Evolutionary conservation across 164 flowering plant genomes (phyloP).

Genomic region (Kingdonia uniflora): DNA sequence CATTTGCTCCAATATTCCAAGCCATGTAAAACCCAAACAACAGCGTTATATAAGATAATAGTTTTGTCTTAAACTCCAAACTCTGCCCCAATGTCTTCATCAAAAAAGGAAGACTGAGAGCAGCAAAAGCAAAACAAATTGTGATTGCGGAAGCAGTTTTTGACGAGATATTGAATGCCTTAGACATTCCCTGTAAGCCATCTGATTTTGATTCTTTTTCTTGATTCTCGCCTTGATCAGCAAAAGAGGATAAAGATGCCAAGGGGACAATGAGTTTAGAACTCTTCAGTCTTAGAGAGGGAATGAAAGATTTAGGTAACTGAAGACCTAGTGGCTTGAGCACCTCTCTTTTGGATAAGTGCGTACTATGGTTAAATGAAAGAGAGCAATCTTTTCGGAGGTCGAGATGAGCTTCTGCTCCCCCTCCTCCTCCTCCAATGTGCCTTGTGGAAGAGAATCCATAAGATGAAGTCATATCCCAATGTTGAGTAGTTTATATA

Average conservation of each 20-base stretch:
- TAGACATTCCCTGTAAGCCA: constrained; percentile 61
- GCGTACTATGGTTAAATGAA: constrained; percentile 4
- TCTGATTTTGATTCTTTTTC: constrained; percentile 15
- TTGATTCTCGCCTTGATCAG: constrained; percentile 42
- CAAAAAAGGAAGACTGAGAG: constrained; percentile 46
- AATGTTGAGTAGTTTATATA: background rate
- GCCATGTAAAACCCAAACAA: constrained; percentile 98
- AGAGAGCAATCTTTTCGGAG: constrained; percentile 14
- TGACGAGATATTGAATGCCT: constrained; percentile 71
- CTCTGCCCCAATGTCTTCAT: constrained; percentile 56
- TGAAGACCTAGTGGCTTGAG: constrained; percentile 1
- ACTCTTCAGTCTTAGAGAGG: constrained; percentile 16
- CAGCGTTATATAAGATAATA: constrained; percentile 59
- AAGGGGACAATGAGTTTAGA: constrained; percentile 25
- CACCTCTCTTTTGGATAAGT: constrained; percentile 13
- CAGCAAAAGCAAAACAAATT: constrained; percentile 57
- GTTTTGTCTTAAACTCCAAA: constrained; percentile 47
- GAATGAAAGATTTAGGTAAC: constrained; percentile 8
- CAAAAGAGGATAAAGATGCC: constrained; percentile 55
- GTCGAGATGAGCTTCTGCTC: constrained; percentile 14
- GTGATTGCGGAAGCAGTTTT: constrained; percentile 57
- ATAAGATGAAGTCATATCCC: constrained; percentile 40
- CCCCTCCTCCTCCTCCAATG: constrained; percentile 9
- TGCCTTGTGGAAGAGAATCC: constrained; percentile 35
- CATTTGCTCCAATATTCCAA: constrained; percentile 99